These are phyloP conservation scores for Kluyveromyces lactis DNA, from an alignment of 805 yeast genomes.

Conservation along the genomic window DNA sequence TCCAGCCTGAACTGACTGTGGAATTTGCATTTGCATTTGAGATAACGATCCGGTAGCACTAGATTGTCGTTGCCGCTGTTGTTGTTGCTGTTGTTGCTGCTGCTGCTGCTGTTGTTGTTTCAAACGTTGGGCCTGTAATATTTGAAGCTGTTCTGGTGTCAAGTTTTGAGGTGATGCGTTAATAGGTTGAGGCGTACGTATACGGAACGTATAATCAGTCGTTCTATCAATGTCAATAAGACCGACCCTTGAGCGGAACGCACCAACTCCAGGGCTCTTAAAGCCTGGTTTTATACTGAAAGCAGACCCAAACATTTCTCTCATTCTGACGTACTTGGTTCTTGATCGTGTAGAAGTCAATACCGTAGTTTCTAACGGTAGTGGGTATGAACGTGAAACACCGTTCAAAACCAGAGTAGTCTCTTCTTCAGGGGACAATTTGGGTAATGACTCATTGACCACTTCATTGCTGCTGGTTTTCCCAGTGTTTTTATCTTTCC, in stretches of 20 bases:
- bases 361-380: constrained; percentile 74
- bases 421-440: constrained; percentile 83
- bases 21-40: constrained; percentile 5
- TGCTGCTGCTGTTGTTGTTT: constrained; percentile 25
- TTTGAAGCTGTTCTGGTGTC: constrained; percentile 20
- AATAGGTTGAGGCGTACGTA: constrained; percentile 39
- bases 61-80: constrained; percentile 9
- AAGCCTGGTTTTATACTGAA: constrained; percentile 26
- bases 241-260: constrained; percentile 52
- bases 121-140: constrained; percentile 19
- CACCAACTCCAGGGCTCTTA: constrained; percentile 52
- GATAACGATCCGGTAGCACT: constrained; percentile 3
- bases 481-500: constrained; percentile 21
- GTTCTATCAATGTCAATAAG: constrained; percentile 68
- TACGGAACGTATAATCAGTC: constrained; percentile 50
- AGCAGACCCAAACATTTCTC: constrained; percentile 92
- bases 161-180: constrained; percentile 17
- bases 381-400: constrained; percentile 66
- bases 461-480: constrained; percentile 3
- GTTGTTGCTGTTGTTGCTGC: constrained; percentile 23
- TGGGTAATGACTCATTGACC: constrained; percentile 11
- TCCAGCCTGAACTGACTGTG: constrained; percentile 1
- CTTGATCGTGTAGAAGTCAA: constrained; percentile 63
- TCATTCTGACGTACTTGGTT: constrained; percentile 69
- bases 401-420: constrained; percentile 88